Evolutionary conservation across 768 basidiomycete species (phyloP).

Genomic region (Boletus rubescentipes): DNA sequence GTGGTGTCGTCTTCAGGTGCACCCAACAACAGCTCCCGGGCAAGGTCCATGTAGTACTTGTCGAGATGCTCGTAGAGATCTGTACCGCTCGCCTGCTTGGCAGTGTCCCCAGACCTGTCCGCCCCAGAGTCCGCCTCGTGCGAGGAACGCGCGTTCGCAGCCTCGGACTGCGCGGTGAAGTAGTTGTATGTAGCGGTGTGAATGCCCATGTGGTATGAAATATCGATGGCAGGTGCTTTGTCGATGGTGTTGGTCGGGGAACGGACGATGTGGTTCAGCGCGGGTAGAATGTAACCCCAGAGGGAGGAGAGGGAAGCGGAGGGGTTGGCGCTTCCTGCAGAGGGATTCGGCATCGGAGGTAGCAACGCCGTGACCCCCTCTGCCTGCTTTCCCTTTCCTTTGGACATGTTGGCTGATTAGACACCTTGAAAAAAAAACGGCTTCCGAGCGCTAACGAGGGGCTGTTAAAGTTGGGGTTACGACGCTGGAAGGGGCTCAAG

Average conservation of each 20-base stretch:
- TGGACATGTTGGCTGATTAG: constrained; percentile 21
- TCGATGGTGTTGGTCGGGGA: constrained; percentile 56
- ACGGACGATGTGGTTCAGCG: constrained; percentile 74
- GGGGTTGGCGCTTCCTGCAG: constrained; percentile 70
- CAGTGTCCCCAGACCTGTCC: constrained; percentile 25
- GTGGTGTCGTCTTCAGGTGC: constrained; percentile 64
- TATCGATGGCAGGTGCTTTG: constrained; percentile 71
- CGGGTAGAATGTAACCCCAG: constrained; percentile 75
- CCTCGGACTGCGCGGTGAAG: constrained; percentile 61
- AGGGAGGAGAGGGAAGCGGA: constrained; percentile 68
- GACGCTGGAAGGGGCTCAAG: neutral
- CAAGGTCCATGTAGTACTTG: constrained; percentile 62
- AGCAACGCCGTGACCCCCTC: constrained; percentile 21
- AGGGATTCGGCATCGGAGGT: constrained; percentile 48
- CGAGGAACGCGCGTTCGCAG: constrained; percentile 28
- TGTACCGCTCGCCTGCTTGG: constrained; percentile 46
- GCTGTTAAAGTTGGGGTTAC: constrained; percentile 5
- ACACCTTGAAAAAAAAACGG: neutral
- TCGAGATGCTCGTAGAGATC: constrained; percentile 76
- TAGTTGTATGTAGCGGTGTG: constrained; percentile 85
- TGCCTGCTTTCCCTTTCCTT: constrained; percentile 31
- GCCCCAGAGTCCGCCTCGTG: constrained; percentile 11
- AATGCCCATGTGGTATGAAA: constrained; percentile 71
- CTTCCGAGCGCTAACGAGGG: constrained; percentile 5
- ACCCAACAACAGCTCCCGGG: constrained; percentile 60